A percentile compares a stretch with the other conserved stretches of the same genome.
Conservation (phyloP, 441 rosid species). For the Erodium trifolium region DNA sequence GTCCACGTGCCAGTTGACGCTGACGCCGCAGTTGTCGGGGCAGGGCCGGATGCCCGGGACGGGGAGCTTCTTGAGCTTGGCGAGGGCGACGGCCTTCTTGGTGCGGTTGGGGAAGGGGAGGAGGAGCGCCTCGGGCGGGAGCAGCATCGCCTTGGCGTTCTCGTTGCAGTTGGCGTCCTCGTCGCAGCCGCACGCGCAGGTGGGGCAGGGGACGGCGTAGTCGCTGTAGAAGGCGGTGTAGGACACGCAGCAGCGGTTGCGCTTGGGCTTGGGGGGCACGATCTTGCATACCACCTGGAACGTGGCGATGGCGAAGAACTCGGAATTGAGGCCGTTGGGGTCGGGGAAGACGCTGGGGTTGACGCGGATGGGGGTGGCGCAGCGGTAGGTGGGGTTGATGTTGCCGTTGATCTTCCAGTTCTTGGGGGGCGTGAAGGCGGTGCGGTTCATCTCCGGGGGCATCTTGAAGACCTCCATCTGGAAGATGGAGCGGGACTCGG, state of each 20-base stretch:
- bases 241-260: constrained; percentile 44
- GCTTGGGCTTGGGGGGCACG: constrained; percentile 19
- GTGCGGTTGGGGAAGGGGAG: constrained; percentile 48
- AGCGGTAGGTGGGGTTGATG: constrained; percentile 36
- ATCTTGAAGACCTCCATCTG: constrained; percentile 47
- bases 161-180: constrained; percentile 34
- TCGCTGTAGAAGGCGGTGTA: constrained; percentile 42
- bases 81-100: constrained; percentile 29
- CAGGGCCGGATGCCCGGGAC: constrained; percentile 45
- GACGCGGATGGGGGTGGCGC: constrained; percentile 39
- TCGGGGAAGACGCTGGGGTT: constrained; percentile 39
- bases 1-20: constrained; percentile 44
- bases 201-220: constrained; percentile 41
- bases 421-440: constrained; percentile 33
- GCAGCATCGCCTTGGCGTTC: constrained; percentile 29
- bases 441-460: constrained; percentile 45
- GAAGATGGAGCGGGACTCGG: constrained; percentile 37
- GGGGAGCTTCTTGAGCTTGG: constrained; percentile 21
- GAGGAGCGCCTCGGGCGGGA: constrained; percentile 34
- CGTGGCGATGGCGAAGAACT: constrained; percentile 34
- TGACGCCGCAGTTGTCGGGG: constrained; percentile 49
- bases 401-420: constrained; percentile 45
- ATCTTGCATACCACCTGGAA: constrained; percentile 55
- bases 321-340: constrained; percentile 36
- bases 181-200: constrained; percentile 52